Evolutionary conservation across 805 yeast species (phyloP), one percentile per base, ranked within the genome.

Genomic region (Saturnispora dispora): DNA sequence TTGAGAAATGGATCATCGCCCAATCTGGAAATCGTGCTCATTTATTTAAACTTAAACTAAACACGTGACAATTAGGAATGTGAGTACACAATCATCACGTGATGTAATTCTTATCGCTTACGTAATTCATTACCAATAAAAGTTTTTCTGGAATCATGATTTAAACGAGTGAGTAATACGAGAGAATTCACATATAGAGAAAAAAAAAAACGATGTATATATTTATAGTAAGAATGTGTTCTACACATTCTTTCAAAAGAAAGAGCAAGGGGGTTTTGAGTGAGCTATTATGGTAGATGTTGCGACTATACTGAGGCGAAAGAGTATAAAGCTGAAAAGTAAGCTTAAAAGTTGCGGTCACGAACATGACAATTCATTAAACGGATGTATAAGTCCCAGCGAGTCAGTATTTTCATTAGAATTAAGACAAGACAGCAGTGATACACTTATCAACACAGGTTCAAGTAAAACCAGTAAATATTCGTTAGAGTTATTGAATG

Each of bases 271-370:
- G 13, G 10, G n/a, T 11, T 30, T 30, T 11, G 15, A 6, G 33
- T 30, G 3, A 11, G 33, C 15, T 30, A 13, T 11, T 30, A 53
- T 51, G 54, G 50, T 46, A 5, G 53, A 51, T 23, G 51, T 53
- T 1, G 43, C 51, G 7, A 36, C 39, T 27, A 17, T 52, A 9
- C 20, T 53, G 13, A 51, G 56, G 33, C 48, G 44, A 25, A 53
- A 53, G 18, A 45, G 51, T 20, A 46, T 40, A 25, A 48, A 52
- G 18, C 30, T 53, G 4, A 53, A 44, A 22, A 25, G 48, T 5
- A 39, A 28, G 20, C 22, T 39, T 4, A 27, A 23, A 46, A 41
- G 5, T 11, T 45, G n/a, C 18, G 17, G 25, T n/a, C n/a, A 7
- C 30, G 35, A 36, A 4, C 8, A 42, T n/a, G 51, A 20, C 10